Evolutionary conservation across 768 basidiomycete species (phyloP).

Genomic region (Kondoa subrosea): DNA sequence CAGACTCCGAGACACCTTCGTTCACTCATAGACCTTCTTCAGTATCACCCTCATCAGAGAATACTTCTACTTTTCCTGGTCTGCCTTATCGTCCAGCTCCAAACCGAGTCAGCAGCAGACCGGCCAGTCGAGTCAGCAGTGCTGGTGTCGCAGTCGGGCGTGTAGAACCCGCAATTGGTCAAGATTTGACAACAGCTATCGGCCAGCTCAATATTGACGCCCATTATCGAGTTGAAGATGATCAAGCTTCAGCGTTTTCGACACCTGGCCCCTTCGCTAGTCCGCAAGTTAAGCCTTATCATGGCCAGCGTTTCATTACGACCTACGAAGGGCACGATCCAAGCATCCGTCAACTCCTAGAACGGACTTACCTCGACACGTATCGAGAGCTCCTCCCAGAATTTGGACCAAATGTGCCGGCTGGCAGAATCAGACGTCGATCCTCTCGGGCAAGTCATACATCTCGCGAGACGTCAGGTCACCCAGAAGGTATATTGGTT

Average conservation of each 20-base stretch:
- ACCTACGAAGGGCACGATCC: conserved; percentile 67
- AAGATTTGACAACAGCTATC: conserved; percentile 62
- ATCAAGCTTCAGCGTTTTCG: conserved; percentile 37
- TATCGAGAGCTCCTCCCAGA: conserved; percentile 66
- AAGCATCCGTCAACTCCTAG: conserved; percentile 70
- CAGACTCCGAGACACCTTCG: background rate
- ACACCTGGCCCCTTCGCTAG: background rate
- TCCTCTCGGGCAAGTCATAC: conserved; percentile 51
- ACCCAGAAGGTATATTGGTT: conserved; percentile 61
- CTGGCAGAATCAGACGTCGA: conserved; percentile 61
- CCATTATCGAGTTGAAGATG: conserved; percentile 37
- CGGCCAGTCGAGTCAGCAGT: background rate
- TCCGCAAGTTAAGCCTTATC: background rate
- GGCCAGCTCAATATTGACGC: conserved; percentile 66
- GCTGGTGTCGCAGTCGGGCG: conserved; percentile 53
- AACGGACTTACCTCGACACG: conserved; percentile 74
- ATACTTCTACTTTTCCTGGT: background rate
- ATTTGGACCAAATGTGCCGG: conserved; percentile 74
- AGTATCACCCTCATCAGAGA: background rate
- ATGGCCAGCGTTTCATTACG: conserved; percentile 29
- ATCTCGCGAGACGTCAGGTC: conserved; percentile 44
- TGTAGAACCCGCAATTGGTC: conserved; percentile 75
- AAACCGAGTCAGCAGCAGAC: background rate
- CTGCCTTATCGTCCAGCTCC: background rate
- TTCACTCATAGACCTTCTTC: background rate